Conservation (phyloP, 1,284 basidiomycete species). For the Ceratobasidium sp. region DNA sequence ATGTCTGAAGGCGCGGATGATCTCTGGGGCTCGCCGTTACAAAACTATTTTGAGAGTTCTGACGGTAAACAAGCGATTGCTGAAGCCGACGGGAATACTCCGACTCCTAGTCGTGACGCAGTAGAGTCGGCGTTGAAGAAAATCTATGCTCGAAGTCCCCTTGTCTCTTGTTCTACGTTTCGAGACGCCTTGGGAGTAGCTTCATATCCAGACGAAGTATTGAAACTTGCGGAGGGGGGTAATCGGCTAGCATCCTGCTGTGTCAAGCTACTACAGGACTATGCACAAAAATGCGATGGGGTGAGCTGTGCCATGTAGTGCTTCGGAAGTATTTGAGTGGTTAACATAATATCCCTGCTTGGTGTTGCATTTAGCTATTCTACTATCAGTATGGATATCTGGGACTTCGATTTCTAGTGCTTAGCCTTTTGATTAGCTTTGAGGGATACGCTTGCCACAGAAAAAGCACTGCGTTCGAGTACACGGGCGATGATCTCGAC, state of each 20-base stretch:
- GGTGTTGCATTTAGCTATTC: not conserved
- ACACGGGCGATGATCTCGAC: not conserved
- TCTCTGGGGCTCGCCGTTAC: not conserved
- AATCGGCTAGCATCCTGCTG: not conserved
- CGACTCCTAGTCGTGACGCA: not conserved
- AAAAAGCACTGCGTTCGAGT: not conserved
- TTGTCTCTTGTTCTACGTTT: slow-evolving; percentile 1
- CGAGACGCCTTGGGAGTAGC: not conserved
- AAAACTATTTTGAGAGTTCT: not conserved
- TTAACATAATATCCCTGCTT: too few species aligned
- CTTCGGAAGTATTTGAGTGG: not conserved
- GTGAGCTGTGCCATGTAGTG: not conserved
- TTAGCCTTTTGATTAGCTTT: slow-evolving; percentile 2
- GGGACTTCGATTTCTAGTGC: not conserved
- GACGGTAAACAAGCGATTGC: not conserved
- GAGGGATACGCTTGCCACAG: not conserved
- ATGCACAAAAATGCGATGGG: not conserved
- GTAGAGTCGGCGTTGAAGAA: slow-evolving; percentile 4
- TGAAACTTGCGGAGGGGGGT: not conserved
- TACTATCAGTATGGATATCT: slow-evolving; percentile 12
- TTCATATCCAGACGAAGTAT: not conserved
- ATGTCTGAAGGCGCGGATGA: not conserved
- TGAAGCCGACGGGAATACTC: not conserved
- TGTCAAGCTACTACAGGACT: not conserved
- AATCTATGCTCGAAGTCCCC: not conserved